These are phyloP conservation scores for Balakata baccata DNA, from an alignment of 345 rosid species.

Conservation along the genomic window DNA sequence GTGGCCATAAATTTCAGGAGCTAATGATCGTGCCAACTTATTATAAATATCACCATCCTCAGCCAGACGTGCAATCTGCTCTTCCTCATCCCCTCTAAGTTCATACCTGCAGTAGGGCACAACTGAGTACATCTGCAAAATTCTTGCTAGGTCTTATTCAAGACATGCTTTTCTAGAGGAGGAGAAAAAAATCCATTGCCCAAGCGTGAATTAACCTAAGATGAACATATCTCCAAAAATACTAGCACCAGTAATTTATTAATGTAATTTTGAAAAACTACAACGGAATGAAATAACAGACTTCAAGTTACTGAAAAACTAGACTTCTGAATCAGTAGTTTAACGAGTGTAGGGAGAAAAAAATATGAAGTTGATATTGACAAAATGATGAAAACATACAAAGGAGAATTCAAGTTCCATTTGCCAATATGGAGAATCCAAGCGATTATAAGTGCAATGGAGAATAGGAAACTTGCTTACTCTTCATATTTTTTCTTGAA, in stretches of 20 bases:
- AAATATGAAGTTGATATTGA: not conserved
- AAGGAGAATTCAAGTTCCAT: not conserved
- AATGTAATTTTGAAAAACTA: not conserved
- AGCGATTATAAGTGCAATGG: not conserved
- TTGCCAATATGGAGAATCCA: not conserved
- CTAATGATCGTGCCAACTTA: conserved; percentile 82
- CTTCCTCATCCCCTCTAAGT: conserved; percentile 80
- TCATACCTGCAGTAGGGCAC: conserved; percentile 59
- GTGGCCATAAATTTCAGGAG: conserved; percentile 98
- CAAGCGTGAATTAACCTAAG: not conserved
- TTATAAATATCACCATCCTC: conserved; percentile 97
- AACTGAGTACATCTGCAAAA: conserved; percentile 2
- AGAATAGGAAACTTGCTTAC: conserved; percentile 45
- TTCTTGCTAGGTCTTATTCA: conserved; percentile 4
- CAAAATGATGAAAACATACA: not conserved
- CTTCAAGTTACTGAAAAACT: not conserved
- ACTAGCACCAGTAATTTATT: not conserved
- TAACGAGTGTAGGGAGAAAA: not conserved
- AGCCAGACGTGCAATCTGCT: conserved; percentile 75
- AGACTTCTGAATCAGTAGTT: not conserved
- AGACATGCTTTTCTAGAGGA: not conserved
- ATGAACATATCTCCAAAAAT: conserved; percentile 5
- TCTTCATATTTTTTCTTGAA: conserved; percentile 97
- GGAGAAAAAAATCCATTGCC: not conserved
- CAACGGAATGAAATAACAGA: not conserved